A percentile compares a stretch with the other conserved stretches of the same genome.
phyloP scores from a whole-genome alignment of 148 eudicot species.

The Camellia sinensis region DNA sequence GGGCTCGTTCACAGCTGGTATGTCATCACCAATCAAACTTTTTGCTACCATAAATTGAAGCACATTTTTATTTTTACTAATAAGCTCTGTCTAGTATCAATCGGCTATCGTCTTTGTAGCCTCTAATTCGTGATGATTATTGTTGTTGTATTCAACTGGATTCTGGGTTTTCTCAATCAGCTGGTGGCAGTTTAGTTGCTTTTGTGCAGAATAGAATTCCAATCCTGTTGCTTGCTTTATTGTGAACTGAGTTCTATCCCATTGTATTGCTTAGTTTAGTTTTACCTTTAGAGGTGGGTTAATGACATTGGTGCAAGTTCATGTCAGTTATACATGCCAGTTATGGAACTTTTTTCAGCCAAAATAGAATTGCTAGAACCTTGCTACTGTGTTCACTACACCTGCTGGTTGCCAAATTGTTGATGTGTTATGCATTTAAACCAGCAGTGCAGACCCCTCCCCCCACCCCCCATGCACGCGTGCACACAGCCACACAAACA shows the following conservation, averaged over 20 bases:
- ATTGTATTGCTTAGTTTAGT: not conserved
- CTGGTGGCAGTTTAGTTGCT: not conserved
- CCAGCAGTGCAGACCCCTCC: not conserved
- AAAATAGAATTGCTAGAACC: not conserved
- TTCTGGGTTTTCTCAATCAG: not conserved
- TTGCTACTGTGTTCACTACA: not conserved
- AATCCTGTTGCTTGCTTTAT: not conserved
- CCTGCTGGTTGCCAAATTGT: not conserved
- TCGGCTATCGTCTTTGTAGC: not conserved
- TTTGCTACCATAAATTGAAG: not conserved
- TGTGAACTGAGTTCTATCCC: not conserved
- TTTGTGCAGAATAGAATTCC: not conserved
- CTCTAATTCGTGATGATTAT: not conserved
- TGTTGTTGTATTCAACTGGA: not conserved
- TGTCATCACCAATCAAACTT: conserved; percentile 16
- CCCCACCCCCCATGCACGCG: not conserved
- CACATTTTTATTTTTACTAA: not conserved
- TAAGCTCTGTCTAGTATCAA: not conserved
- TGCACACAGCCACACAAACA: not conserved
- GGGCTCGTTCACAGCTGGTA: conserved; percentile 51
- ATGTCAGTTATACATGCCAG: not conserved
- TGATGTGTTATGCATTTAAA: not conserved
- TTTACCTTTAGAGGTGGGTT: not conserved
- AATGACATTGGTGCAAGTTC: conserved; percentile 6
- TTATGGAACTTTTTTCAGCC: too few species aligned